A percentile compares a stretch with the other conserved stretches of the same genome.
Evolutionary conservation across 371 early-diverging fungal genomes (phyloP).

Genomic region (Mortierella sp.): DNA sequence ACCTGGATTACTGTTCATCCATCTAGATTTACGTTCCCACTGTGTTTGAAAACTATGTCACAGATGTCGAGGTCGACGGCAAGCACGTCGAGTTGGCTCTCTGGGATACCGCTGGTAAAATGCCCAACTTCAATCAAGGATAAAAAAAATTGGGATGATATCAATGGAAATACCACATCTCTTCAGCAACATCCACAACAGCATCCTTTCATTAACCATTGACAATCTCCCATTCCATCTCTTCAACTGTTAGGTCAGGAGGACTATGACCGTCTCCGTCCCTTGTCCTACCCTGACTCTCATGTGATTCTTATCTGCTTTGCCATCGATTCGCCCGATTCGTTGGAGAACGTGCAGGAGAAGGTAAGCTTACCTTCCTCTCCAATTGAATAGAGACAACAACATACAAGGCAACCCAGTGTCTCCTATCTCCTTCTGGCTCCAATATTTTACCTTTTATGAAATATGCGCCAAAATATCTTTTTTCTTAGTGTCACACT

Average conservation of each 20-base stretch:
- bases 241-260: conserved; percentile 78
- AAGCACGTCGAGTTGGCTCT: conserved; percentile 93
- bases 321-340: conserved; percentile 93
- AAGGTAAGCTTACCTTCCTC: conserved; percentile 67
- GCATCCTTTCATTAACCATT: background rate
- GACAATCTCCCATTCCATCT: background rate
- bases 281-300: conserved; percentile 97
- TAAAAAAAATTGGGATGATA: background rate
- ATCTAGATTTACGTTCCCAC: conserved; percentile 89
- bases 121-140: background rate
- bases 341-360: conserved; percentile 93
- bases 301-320: conserved; percentile 98
- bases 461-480: no score
- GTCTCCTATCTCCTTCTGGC: background rate
- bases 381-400: background rate
- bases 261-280: conserved; percentile 96
- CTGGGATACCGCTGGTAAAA: conserved; percentile 97
- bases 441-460: background rate
- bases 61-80: conserved; percentile 94
- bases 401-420: background rate
- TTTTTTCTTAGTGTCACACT: background rate
- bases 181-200: background rate
- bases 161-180: background rate
- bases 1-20: background rate
- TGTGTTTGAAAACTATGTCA: conserved; percentile 97